Evolutionary conservation across 208 protist species (phyloP).

Genomic region (Angomonas ambiguus): DNA sequence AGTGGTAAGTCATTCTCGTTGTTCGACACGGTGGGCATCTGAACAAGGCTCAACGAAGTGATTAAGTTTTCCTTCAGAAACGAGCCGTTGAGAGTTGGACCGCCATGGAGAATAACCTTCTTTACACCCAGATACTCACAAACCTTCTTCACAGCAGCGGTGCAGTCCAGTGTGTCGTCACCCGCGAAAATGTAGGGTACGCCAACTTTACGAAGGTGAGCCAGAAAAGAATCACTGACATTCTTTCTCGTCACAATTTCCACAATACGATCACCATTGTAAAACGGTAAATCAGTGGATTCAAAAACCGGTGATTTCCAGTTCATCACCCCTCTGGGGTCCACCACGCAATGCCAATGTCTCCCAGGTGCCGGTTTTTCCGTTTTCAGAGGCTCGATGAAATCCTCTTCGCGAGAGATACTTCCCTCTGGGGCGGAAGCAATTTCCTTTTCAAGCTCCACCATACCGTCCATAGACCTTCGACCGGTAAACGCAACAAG

Average conservation of each 20-base stretch:
- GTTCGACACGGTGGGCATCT: slow-evolving; percentile 12
- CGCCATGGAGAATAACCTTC: slow-evolving; percentile 19
- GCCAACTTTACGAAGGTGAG: slow-evolving; percentile 16
- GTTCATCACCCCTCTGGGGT: slow-evolving; percentile 17
- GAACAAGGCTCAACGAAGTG: slow-evolving; percentile 17
- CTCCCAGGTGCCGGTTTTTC: slow-evolving; percentile 7
- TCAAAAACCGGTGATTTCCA: slow-evolving; percentile 15
- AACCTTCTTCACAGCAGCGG: slow-evolving; percentile 18
- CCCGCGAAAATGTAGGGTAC: slow-evolving; percentile 33
- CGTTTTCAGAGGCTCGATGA: neutral
- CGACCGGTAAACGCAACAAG: neutral
- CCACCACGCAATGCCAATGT: slow-evolving; percentile 19
- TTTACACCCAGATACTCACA: slow-evolving; percentile 17
- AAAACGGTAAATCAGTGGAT: slow-evolving; percentile 14
- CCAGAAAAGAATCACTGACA: slow-evolving; percentile 23
- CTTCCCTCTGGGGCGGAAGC: neutral
- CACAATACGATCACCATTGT: slow-evolving; percentile 24
- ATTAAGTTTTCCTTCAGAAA: slow-evolving; percentile 21
- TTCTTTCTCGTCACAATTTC: slow-evolving; percentile 21
- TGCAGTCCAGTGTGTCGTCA: slow-evolving; percentile 19
- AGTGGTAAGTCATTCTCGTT: slow-evolving; percentile 11
- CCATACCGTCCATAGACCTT: neutral
- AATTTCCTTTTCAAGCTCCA: neutral
- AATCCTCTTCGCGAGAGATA: neutral
- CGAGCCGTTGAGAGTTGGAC: slow-evolving; percentile 24